Base-by-base conservation (phyloP, 106 monocot genomes). In the Allium sativum region DNA sequence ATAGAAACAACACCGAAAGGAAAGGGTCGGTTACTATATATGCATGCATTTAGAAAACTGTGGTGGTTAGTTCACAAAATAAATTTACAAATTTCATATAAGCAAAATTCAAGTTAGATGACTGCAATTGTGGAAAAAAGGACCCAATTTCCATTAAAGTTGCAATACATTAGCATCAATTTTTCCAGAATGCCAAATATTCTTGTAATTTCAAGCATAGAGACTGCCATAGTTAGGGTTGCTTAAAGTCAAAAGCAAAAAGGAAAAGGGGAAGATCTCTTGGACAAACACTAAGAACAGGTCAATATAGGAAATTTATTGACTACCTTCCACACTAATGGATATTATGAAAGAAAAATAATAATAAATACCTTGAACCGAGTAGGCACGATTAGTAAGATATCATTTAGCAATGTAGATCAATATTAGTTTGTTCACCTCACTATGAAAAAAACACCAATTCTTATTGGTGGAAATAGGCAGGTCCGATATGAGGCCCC, bases 151-250 rank as follows among this genome's bases (percentile, higher is more conserved):
- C 96, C 96, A 96, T 10, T 91, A 71, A 48, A 96, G 77, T 68
- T 96, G 96, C 75, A 96, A 79, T 18, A 96, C 96, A 82, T 96
- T 91, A 70, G 96, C 96, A 84, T 96, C 96, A 65, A 96, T 96
- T 70, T 96, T 96, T 72, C 96, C 96, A 72, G 96, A 91, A 87
- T 96, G 12, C 91, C 96, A 72, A 96, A 96, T 73, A 91, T 88
- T 75, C 96, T 84, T 55, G 91, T 91, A 78, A 96, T 91, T 74
- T 96, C 87, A 72, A 96, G 84, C 50, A 96, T 74, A 10, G 91
- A 87, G 55, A 96, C 84, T 12, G 96, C 96, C 96, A 96, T 96
- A 76, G 91, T 91, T 74, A 91, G 96, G 20, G 91, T 91, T 67
- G 96, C 96, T 90, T 96, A 43, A 44, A 47, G 47, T 21, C 12